Percentiles rank a stretch among this genome's conserved stretches.
Conservation (phyloP, 2,329 filamentous ascomycete genomes). For the Exophiala calicioides region DNA sequence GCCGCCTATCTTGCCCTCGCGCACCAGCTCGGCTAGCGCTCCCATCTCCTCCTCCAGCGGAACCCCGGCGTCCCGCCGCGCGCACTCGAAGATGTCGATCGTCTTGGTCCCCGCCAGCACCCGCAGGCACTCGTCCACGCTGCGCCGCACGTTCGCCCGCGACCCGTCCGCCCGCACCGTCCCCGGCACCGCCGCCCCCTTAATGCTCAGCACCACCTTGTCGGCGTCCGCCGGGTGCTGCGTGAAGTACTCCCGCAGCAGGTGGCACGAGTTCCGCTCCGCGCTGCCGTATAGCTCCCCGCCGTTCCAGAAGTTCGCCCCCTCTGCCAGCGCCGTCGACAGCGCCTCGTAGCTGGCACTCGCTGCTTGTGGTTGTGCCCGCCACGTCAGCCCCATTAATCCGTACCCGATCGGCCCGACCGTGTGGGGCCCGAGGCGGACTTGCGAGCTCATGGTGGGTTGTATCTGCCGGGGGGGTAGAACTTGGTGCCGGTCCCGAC, state of each 20-base stretch:
- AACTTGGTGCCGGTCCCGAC: no score
- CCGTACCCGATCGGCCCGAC: conserved; percentile 57
- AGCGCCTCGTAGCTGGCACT: conserved; percentile 53
- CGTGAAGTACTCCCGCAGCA: conserved; percentile 64
- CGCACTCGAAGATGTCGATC: conserved; percentile 62
- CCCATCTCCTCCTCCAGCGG: conserved; percentile 51
- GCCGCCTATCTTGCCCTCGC: conserved; percentile 48
- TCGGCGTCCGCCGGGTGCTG: conserved; percentile 64
- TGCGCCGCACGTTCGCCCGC: conserved; percentile 56
- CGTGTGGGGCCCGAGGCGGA: conserved; percentile 44
- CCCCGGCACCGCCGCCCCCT: conserved; percentile 53
- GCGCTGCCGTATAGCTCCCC: conserved; percentile 65
- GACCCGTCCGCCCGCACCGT: conserved; percentile 52
- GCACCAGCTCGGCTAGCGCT: conserved; percentile 41
- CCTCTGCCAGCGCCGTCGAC: conserved; percentile 52
- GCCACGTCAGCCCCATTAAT: conserved; percentile 42
- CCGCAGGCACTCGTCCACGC: conserved; percentile 59
- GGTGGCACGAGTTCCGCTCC: conserved; percentile 59
- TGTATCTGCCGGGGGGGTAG: no score
- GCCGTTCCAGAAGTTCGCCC: conserved; percentile 61
- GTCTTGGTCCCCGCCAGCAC: conserved; percentile 54
- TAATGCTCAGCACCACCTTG: conserved; percentile 63
- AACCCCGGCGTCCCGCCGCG: conserved; percentile 56
- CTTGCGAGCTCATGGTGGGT: conserved; percentile 11
- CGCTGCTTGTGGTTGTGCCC: conserved; percentile 32